Base-by-base conservation (phyloP, 2,329 filamentous ascomycete genomes). In the Penicillium corylophilum region DNA sequence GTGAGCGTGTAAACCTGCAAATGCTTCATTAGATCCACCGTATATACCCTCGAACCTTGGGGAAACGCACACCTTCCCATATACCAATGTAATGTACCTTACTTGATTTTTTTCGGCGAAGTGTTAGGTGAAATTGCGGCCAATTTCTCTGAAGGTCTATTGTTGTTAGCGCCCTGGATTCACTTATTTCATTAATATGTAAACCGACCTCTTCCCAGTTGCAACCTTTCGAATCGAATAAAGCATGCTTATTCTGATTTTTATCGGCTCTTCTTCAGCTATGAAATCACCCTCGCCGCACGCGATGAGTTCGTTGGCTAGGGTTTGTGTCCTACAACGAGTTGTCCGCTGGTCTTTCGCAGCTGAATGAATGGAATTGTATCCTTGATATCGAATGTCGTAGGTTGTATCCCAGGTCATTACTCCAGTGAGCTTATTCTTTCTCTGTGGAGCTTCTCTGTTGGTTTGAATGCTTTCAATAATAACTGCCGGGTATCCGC, bases 391-490 rank as follows among this genome's bases (percentile, higher is more conserved):
- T 15, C 38, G 28, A 20, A 35, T 42, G 18, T 48, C 46, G 22
- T 48, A 48, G 12, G 46, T 48, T 2, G 26, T 48, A 8, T 48
- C 46, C 46, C 28, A 42, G 4, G 18, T 31, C 28, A 42, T 48
- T 13, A 24, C 23, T n/a, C 12, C 12, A 8, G 3, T n/a, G 16
- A 5, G 7, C 13, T 8, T n/a, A 4, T 7, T 24, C 10, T 40
- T 7, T 10, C 5, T 6, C 13, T 16, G 31, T 4, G 13, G 13
- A 35, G 4, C 3, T 20, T 18, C 6, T 18, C 8, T 10, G 16
- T 3, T 16, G 7, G 33, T 5, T 36, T 26, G 24, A 26, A 26
- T 26, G 4, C 4, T 26, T 26, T 4, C 4, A 26, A 7, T 26
- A 26, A 4, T n/a, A n/a, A n/a, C n/a, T n/a, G n/a, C n/a, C n/a